Conservation (phyloP, 148 eudicot species). For the Camellia lanceoleosa region DNA sequence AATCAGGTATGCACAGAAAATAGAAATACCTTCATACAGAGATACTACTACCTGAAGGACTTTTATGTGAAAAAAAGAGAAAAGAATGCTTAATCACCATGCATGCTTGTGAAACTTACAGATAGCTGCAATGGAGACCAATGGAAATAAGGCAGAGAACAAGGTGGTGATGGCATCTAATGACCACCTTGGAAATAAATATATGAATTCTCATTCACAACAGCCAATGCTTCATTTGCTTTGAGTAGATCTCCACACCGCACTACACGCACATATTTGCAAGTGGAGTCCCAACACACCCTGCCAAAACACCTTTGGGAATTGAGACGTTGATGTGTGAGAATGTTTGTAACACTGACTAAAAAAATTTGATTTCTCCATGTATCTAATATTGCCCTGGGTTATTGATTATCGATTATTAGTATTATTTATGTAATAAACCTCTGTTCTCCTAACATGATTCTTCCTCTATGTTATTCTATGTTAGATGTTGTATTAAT, state of each 20-base stretch:
- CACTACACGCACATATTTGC: background rate
- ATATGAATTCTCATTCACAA: background rate
- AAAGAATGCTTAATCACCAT: background rate
- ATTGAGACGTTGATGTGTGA: too few species aligned
- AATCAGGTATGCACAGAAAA: constrained; percentile 18
- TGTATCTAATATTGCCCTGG: too few species aligned
- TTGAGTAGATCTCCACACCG: background rate
- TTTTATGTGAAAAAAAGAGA: background rate
- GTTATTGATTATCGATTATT: too few species aligned
- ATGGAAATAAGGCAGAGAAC: background rate
- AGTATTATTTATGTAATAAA: too few species aligned
- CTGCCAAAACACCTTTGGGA: background rate
- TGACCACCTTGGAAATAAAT: background rate
- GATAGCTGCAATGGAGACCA: constrained; percentile 1
- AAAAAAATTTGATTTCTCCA: too few species aligned
- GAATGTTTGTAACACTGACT: too few species aligned
- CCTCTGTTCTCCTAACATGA: too few species aligned
- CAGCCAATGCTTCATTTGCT: background rate
- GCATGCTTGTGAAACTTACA: constrained; percentile 7
- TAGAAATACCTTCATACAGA: background rate
- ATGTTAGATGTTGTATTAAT: too few species aligned
- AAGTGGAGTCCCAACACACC: too few species aligned
- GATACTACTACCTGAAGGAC: background rate
- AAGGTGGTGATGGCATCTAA: background rate
- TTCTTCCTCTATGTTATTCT: too few species aligned